phyloP scores from a whole-genome alignment of 352 stramenopile species.

The Phytophthora crassamura region DNA sequence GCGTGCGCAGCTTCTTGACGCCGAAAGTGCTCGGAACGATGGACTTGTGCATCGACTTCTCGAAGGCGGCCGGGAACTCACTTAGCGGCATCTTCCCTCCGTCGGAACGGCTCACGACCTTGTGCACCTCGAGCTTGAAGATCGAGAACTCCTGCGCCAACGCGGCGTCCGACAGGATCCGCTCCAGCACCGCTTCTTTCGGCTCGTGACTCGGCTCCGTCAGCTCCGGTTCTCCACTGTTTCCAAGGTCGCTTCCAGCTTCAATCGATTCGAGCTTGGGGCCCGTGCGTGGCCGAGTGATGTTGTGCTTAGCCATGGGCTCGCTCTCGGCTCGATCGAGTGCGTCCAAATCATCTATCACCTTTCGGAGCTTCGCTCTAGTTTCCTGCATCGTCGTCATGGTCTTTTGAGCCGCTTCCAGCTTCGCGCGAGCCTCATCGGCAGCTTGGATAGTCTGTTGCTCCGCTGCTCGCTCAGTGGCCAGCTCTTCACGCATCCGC shows the following conservation, averaged over 20 bases:
- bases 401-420: slow-evolving; percentile 27
- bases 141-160: slow-evolving; percentile 59
- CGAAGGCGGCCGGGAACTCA: slow-evolving; percentile 58
- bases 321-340: slow-evolving; percentile 63
- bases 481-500: slow-evolving; percentile 47
- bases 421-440: slow-evolving; percentile 21
- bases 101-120: slow-evolving; percentile 69
- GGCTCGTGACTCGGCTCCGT: slow-evolving; percentile 30
- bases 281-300: slow-evolving; percentile 50
- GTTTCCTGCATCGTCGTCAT: slow-evolving; percentile 30
- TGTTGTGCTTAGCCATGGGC: slow-evolving; percentile 63
- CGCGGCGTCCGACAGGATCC: slow-evolving; percentile 52
- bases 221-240: slow-evolving; percentile 21
- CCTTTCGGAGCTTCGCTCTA: slow-evolving; percentile 48
- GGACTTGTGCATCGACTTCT: slow-evolving; percentile 75
- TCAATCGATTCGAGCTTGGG: slow-evolving; percentile 13
- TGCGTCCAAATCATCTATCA: slow-evolving; percentile 69
- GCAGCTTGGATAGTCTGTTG: slow-evolving; percentile 20
- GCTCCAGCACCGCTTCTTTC: slow-evolving; percentile 60
- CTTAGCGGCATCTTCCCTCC: slow-evolving; percentile 55
- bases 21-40: slow-evolving; percentile 60
- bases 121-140: slow-evolving; percentile 76
- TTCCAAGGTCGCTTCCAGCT: background rate
- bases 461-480: slow-evolving; percentile 14
- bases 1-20: slow-evolving; percentile 82